A percentile compares a stretch with the other conserved stretches of the same genome.
phyloP scores from a whole-genome alignment of 75 land plant genomes.

The Pinus albicaulis region DNA sequence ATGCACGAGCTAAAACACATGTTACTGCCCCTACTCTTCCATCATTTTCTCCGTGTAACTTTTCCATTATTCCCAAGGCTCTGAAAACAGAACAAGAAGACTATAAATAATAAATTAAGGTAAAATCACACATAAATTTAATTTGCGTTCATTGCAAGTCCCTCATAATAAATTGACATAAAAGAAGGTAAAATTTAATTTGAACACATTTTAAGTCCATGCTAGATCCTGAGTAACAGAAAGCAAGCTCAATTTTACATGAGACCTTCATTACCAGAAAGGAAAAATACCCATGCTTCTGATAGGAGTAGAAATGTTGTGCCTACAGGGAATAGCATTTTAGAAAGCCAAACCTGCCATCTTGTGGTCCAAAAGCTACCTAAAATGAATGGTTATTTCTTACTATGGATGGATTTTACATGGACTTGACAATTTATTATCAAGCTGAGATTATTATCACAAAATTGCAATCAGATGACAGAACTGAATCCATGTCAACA shows the following conservation, averaged over 20 bases:
- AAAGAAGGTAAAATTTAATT: neutral
- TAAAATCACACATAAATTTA: neutral
- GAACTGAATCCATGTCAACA: neutral
- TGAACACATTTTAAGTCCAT: neutral
- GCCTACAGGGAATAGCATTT: neutral
- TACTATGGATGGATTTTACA: neutral
- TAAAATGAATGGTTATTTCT: neutral
- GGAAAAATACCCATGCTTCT: neutral
- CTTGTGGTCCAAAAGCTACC: too few relatives aligned
- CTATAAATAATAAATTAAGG: neutral
- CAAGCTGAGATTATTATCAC: neutral
- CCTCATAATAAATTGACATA: neutral
- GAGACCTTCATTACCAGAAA: neutral
- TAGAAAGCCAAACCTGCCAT: neutral
- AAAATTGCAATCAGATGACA: neutral
- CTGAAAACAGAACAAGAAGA: conserved; percentile 29
- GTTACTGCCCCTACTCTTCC: conserved; percentile 73
- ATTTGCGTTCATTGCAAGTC: neutral
- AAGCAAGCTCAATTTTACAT: neutral
- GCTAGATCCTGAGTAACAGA: neutral
- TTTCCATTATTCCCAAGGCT: conserved; percentile 49
- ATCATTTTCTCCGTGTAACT: conserved; percentile 60
- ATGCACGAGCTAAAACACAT: conserved; percentile 72
- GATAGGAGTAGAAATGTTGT: neutral
- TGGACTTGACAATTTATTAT: neutral